Base-by-base conservation (phyloP, 2,329 filamentous ascomycete species). In the Fusarium sp. region DNA sequence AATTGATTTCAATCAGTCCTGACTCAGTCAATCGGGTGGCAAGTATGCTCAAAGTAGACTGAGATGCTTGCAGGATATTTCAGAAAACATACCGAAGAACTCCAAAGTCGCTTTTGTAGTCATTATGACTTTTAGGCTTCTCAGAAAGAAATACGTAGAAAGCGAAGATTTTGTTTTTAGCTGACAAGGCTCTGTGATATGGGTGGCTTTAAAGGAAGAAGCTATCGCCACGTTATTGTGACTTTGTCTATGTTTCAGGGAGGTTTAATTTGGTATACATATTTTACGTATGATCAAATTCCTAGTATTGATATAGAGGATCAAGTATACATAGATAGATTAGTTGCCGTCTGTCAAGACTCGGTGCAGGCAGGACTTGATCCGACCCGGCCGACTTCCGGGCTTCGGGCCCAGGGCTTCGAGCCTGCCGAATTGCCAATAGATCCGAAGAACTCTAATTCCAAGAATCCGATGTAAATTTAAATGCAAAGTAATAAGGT, bases 21-120 rank as follows among this genome's bases (percentile, higher is more conserved):
- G 13, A 33, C 33, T 33, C 2, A 11, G 14, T 33, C 1, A 6
- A 15, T 22, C 0, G 4, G 14, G 39, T 5, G 8, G 13, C 39
- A 6, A 12, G 15, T 5, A 44, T 24, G 18, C 1, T 18, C 6
- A 1, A 44, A 44, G 2, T 18, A 22, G 7, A n/a, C 6, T 22
- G 7, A 7, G 18, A 28, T 58, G 24, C 18, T 20, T 14, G 20
- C 18, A 5, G 5, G 12, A 22, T 11, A 15, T 22, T n/a, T 9
- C 33, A 13, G 3, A 7, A n/a, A 14, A 24, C 33, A 22, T 60
- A 60, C 57, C 57, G 3, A 15, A 60, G 26, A 60, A 60, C 57
- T 60, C 44, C 13, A 60, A 51, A 0, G 57, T 60, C 3, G 57
- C 1, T 17, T 60, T 8, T 2, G 14, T 3, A 0, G 6, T 13